A percentile compares a stretch with the other conserved stretches of the same genome.
Conservation (phyloP, 192 early-diverging fungal species). For the Mycoemilia scoparia region DNA sequence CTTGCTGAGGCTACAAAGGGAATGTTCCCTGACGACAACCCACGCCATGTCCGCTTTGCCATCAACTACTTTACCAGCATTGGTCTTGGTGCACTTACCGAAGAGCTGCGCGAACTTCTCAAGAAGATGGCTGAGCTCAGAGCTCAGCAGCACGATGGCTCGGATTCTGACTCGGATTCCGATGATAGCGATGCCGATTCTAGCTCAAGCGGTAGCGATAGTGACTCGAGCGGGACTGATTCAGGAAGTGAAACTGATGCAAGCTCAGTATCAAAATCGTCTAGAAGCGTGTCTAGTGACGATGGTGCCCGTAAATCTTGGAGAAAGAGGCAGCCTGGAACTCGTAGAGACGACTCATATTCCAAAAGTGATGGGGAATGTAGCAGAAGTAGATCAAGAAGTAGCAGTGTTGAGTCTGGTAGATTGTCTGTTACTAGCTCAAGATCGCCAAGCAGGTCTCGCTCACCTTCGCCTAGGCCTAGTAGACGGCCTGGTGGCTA, state of each 20-base stretch:
- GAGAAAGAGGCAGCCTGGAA: not conserved
- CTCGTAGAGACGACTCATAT: not conserved
- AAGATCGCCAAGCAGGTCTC: too few relatives aligned
- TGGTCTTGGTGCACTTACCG: slow-evolving; percentile 77
- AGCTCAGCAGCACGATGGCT: slow-evolving; percentile 3
- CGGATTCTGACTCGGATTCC: slow-evolving; percentile 7
- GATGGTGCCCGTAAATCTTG: slow-evolving; percentile 2
- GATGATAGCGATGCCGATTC: slow-evolving; percentile 9
- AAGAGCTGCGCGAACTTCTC: slow-evolving; percentile 77
- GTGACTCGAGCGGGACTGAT: slow-evolving; percentile 5
- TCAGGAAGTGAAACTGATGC: slow-evolving; percentile 8
- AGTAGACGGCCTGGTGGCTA: too few relatives aligned
- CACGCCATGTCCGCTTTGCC: slow-evolving; percentile 77
- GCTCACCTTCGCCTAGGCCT: too few relatives aligned
- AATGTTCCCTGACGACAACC: slow-evolving; percentile 79
- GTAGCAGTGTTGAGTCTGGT: too few relatives aligned
- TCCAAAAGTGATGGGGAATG: not conserved
- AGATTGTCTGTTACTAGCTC: too few relatives aligned
- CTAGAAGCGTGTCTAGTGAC: slow-evolving; percentile 6
- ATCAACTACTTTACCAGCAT: slow-evolving; percentile 97
- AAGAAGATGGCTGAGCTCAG: slow-evolving; percentile 30
- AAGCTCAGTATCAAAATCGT: slow-evolving; percentile 9
- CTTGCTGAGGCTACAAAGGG: slow-evolving; percentile 62
- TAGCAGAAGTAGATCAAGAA: not conserved
- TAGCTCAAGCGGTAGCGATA: slow-evolving; percentile 10